Evolutionary conservation across 192 early-diverging fungal species (phyloP).

Genomic region (Backusella psychrophila): DNA sequence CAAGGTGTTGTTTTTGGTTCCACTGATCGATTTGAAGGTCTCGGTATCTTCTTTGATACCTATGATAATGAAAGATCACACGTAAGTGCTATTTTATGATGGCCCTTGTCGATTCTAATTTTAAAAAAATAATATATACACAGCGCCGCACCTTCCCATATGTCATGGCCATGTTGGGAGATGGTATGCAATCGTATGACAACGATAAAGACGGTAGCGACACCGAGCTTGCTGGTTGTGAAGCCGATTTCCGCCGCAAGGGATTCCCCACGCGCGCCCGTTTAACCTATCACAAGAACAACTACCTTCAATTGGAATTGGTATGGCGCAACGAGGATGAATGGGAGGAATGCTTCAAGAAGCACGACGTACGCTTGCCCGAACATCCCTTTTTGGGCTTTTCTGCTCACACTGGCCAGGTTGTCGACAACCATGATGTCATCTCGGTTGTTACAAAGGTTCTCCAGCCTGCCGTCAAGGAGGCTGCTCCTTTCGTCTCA

Average conservation of each 20-base stretch:
- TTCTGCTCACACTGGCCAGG: slow-evolving; percentile 88
- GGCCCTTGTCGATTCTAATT: background rate
- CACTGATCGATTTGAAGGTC: slow-evolving; percentile 82
- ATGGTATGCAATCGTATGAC: slow-evolving; percentile 87
- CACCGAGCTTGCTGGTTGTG: slow-evolving; percentile 65
- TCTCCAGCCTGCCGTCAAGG: slow-evolving; percentile 13
- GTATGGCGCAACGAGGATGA: slow-evolving; percentile 51
- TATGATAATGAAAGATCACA: slow-evolving; percentile 77
- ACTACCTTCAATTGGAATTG: slow-evolving; percentile 49
- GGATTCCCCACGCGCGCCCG: slow-evolving; percentile 60
- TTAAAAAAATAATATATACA: background rate
- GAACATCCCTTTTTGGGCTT: slow-evolving; percentile 82
- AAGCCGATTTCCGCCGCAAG: slow-evolving; percentile 75
- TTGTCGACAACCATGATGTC: slow-evolving; percentile 55
- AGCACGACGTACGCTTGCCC: slow-evolving; percentile 51
- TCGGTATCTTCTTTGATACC: slow-evolving; percentile 97
- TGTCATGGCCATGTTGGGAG: slow-evolving; percentile 92
- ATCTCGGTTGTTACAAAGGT: slow-evolving; percentile 41
- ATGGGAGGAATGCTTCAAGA: slow-evolving; percentile 84
- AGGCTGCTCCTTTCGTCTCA: background rate
- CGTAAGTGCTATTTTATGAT: slow-evolving; percentile 31
- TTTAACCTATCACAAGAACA: slow-evolving; percentile 75
- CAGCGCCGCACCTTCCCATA: slow-evolving; percentile 75
- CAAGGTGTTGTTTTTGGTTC: slow-evolving; percentile 89
- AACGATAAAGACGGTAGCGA: slow-evolving; percentile 76